These are phyloP conservation scores for Francoa sonchifolia DNA, from an alignment of 441 rosid species.

Conservation along the genomic window DNA sequence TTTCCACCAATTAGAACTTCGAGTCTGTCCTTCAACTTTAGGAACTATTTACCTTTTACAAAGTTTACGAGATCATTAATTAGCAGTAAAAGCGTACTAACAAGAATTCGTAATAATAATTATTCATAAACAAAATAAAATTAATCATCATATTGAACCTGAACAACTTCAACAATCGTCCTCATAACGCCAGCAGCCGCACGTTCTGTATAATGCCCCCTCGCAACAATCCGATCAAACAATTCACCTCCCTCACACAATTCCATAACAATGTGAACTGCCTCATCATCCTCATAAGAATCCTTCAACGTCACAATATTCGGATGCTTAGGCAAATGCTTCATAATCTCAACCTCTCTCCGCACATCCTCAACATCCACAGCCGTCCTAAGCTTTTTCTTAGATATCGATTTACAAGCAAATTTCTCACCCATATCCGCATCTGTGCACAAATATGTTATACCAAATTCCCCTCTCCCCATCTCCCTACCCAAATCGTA, in stretches of 20 bases:
- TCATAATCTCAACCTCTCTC: constrained; percentile 7
- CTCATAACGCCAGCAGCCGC: not conserved
- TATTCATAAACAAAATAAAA: too few species aligned
- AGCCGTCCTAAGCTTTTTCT: not conserved
- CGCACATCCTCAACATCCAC: constrained; percentile 5
- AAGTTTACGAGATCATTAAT: too few species aligned
- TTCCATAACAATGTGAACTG: constrained; percentile 9
- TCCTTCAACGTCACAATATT: constrained; percentile 7
- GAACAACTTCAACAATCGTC: constrained; percentile 3
- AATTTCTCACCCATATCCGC: constrained; percentile 1
- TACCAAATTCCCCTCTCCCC: too few species aligned
- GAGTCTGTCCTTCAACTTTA: too few species aligned
- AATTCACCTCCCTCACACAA: constrained; percentile 1
- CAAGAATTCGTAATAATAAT: too few species aligned
- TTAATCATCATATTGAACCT: too few species aligned
- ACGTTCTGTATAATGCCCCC: constrained; percentile 5
- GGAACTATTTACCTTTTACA: too few species aligned
- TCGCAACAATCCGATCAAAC: constrained; percentile 5
- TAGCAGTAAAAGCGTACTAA: too few species aligned
- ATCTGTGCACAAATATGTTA: too few species aligned
- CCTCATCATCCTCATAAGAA: constrained; percentile 2
- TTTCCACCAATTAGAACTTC: too few species aligned
- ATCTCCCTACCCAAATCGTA: too few species aligned
- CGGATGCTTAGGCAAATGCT: constrained; percentile 6
- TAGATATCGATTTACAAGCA: constrained; percentile 3